Percentiles rank a stretch among this genome's conserved stretches.
These are phyloP conservation scores for Fusarium goolgardi DNA, from an alignment of 2,329 filamentous ascomycete genomes.

Conservation along the genomic window DNA sequence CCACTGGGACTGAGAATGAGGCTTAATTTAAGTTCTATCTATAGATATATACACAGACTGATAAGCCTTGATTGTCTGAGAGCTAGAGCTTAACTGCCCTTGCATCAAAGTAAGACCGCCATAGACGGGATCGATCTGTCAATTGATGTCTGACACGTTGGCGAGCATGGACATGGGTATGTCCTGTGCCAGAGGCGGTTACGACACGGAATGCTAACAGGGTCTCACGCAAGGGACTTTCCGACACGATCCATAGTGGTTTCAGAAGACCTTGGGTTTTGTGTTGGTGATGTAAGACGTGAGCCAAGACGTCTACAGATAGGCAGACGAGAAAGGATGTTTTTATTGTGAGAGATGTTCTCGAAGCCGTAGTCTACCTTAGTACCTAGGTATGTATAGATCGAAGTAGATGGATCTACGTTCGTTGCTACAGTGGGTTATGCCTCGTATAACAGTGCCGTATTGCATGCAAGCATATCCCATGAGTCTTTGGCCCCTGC, in stretches of 20 bases:
- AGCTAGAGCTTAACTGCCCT: background rate
- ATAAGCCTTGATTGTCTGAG: background rate
- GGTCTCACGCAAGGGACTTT: slow-evolving; percentile 29
- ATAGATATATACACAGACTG: background rate
- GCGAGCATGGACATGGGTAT: slow-evolving; percentile 11
- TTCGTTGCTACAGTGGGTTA: background rate
- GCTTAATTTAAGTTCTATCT: slow-evolving; percentile 4
- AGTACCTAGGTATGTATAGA: background rate
- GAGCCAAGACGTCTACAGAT: background rate
- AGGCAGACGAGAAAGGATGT: background rate
- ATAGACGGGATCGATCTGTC: slow-evolving; percentile 13
- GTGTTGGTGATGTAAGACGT: slow-evolving; percentile 16
- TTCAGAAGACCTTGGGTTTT: slow-evolving; percentile 25
- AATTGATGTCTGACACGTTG: slow-evolving; percentile 32
- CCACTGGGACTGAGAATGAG: slow-evolving; percentile 4
- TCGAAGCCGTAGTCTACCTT: background rate
- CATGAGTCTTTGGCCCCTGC: background rate
- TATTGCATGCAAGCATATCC: background rate
- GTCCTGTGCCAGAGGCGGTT: slow-evolving; percentile 20
- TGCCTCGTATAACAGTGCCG: slow-evolving; percentile 3
- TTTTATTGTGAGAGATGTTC: background rate
- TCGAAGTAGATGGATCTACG: background rate
- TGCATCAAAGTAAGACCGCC: slow-evolving; percentile 14
- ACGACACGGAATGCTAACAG: slow-evolving; percentile 18
- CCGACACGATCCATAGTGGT: slow-evolving; percentile 17